Base-by-base conservation (phyloP, 2,329 filamentous ascomycete genomes). In the Verticillium zaregamsianum region DNA sequence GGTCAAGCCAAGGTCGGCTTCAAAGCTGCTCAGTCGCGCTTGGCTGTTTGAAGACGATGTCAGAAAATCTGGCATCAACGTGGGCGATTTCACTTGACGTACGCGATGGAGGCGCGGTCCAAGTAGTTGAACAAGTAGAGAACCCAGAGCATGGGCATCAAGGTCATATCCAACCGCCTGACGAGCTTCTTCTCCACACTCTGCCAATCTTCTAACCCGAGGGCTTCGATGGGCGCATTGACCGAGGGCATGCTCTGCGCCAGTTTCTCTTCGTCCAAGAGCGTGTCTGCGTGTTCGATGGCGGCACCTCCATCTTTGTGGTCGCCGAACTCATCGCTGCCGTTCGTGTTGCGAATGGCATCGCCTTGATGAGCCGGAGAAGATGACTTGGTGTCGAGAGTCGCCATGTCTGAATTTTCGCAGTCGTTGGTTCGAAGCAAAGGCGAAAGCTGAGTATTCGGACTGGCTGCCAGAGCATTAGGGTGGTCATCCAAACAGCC, bases 71-170 rank as follows among this genome's bases (percentile, higher is more conserved):
- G n/a, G 5, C 9, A 15, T 4, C 23, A 28, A 2, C 40, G 28
- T 57, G 17, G 7, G 32, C 4, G 2, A 12, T 15, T 15, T 37
- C 17, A 5, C 31, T 23, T 11, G 3, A 63, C 65, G 4, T 55
- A 70, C 67, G 61, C 57, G 11, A 62, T 62, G 23, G 61, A 60
- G 25, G 56, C 57, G 37, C 61, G 55, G 25, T 60, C 61, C 8
- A 62, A 55, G 5, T 62, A 60, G 59, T 62, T 62, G 55, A 58
- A 58, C 20, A 58, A 23, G 15, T 85, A 86, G 73, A 86, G 55
- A 23, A 64, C 64, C 65, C 66, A 68, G 17, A 67, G 55, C 58
- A 66, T 67, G 0, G 66, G 66, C 55, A 68, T 62, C 3, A 68
- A 59, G 2, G 66, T 68, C 61, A 66, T 61, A 28, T 67, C 66